phyloP scores from a whole-genome alignment of 352 stramenopile genomes.

The Phytopythium litorale region DNA sequence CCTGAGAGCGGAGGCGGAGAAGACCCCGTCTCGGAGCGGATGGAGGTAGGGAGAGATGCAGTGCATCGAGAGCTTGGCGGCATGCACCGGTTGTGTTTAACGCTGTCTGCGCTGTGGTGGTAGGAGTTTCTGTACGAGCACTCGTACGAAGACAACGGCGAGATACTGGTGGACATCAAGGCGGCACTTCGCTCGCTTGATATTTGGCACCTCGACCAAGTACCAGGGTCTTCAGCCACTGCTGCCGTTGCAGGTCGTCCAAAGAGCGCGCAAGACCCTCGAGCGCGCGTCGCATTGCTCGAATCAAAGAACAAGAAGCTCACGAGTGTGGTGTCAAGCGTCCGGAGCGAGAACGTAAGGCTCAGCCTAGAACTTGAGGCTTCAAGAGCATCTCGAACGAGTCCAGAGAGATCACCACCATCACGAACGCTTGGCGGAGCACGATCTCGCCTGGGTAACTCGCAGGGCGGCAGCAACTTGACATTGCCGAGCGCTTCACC shows the following conservation, averaged over 20 bases:
- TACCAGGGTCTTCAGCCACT: background rate
- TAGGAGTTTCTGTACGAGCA: conserved; percentile 54
- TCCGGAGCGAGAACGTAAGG: conserved; percentile 38
- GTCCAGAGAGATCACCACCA: background rate
- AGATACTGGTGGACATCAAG: conserved; percentile 52
- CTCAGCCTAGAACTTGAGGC: conserved; percentile 35
- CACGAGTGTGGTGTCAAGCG: conserved; percentile 26
- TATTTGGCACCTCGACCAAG: conserved; percentile 37
- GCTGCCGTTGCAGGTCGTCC: background rate
- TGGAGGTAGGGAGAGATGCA: conserved; percentile 32
- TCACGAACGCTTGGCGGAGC: background rate
- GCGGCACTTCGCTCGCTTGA: conserved; percentile 50
- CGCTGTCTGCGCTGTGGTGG: conserved; percentile 2
- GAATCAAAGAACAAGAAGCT: conserved; percentile 50
- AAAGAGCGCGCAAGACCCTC: conserved; percentile 9
- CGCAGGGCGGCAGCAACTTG: background rate
- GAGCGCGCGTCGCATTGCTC: conserved; percentile 17
- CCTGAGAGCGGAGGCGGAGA: conserved; percentile 12
- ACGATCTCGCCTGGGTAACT: background rate
- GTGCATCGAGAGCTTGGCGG: background rate
- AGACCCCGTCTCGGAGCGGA: conserved; percentile 46
- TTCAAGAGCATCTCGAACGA: background rate
- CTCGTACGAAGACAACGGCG: conserved; percentile 24
- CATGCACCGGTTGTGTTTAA: background rate
- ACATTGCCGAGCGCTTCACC: background rate